A percentile compares a stretch with the other conserved stretches of the same genome.
Evolutionary conservation across 495 filamentous ascomycete genomes (phyloP).

Genomic region (Oleoguttula mirabilis): DNA sequence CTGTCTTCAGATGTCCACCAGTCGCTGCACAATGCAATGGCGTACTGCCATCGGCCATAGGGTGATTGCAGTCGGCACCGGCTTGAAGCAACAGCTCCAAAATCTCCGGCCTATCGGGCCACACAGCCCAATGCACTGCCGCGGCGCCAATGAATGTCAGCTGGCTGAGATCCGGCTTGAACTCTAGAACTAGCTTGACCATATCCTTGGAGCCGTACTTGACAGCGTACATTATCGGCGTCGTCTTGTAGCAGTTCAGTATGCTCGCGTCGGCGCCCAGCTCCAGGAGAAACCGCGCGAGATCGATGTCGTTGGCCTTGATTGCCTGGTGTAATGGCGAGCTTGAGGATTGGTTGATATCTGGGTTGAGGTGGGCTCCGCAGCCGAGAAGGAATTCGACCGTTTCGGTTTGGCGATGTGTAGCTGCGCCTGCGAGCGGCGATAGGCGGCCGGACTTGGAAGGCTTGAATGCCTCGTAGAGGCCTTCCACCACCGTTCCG

Average conservation of each 20-base stretch:
- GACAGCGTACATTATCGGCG: slow-evolving; percentile 19
- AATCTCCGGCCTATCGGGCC: slow-evolving; percentile 6
- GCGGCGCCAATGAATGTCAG: slow-evolving; percentile 12
- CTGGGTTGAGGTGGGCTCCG: slow-evolving; percentile 16
- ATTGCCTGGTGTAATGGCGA: slow-evolving; percentile 16
- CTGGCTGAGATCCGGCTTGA: slow-evolving; percentile 11
- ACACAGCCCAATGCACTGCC: slow-evolving; percentile 16
- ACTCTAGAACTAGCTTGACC: slow-evolving; percentile 4
- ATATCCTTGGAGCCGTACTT: slow-evolving; percentile 9
- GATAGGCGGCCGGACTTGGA: slow-evolving; percentile 16
- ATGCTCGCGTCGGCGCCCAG: slow-evolving; percentile 14
- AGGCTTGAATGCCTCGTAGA: slow-evolving; percentile 21
- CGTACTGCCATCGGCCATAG: slow-evolving; percentile 13
- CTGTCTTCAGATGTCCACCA: slow-evolving; percentile 1
- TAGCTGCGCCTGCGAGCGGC: slow-evolving; percentile 16
- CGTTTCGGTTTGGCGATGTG: slow-evolving; percentile 12
- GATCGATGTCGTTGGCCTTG: slow-evolving; percentile 11
- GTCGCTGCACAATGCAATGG: slow-evolving; percentile 15
- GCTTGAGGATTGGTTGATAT: slow-evolving; percentile 9
- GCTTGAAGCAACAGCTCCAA: slow-evolving; percentile 12
- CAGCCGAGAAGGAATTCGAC: slow-evolving; percentile 16
- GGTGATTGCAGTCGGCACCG: slow-evolving; percentile 9
- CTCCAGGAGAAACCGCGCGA: slow-evolving; percentile 12
- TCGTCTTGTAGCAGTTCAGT: slow-evolving; percentile 16
- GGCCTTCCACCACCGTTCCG: slow-evolving; percentile 2